Percentiles rank a stretch among this genome's conserved stretches.
Conservation (phyloP, 129 eudicot genomes). For the Deinandra increscens region DNA sequence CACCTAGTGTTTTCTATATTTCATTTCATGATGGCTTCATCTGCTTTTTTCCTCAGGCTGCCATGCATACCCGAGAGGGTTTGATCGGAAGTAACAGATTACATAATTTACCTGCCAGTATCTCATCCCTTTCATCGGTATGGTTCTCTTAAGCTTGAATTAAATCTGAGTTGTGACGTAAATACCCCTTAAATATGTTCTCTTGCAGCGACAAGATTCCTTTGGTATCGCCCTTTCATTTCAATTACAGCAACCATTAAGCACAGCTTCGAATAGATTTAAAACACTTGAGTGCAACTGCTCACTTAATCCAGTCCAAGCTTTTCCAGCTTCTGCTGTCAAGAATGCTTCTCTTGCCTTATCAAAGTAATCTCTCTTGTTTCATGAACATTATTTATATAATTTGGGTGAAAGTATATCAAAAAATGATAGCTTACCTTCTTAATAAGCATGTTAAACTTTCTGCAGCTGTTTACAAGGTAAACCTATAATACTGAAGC, state of each 20-base stretch:
- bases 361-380: slow-evolving; percentile 47
- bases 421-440: neutral
- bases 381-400: neutral
- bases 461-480: slow-evolving; percentile 57
- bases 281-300: slow-evolving; percentile 52
- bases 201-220: slow-evolving; percentile 56
- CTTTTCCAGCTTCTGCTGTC: slow-evolving; percentile 39
- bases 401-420: neutral
- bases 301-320: slow-evolving; percentile 39
- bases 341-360: slow-evolving; percentile 62
- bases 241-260: slow-evolving; percentile 37
- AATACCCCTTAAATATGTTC: slow-evolving; percentile 15
- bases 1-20: neutral
- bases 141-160: slow-evolving; percentile 21
- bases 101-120: slow-evolving; percentile 32
- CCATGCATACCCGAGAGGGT: slow-evolving; percentile 40
- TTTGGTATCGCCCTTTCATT: slow-evolving; percentile 52
- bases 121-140: slow-evolving; percentile 62
- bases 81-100: slow-evolving; percentile 40
- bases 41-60: slow-evolving; percentile 15
- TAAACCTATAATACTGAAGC: slow-evolving; percentile 55
- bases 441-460: slow-evolving; percentile 29
- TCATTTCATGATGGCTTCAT: neutral
- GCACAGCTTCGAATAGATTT: slow-evolving; percentile 35
- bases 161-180: neutral